A percentile compares a stretch with the other conserved stretches of the same genome.
Conservation (phyloP, 1,284 basidiomycete species). For the Heterobasidion parviporum region DNA sequence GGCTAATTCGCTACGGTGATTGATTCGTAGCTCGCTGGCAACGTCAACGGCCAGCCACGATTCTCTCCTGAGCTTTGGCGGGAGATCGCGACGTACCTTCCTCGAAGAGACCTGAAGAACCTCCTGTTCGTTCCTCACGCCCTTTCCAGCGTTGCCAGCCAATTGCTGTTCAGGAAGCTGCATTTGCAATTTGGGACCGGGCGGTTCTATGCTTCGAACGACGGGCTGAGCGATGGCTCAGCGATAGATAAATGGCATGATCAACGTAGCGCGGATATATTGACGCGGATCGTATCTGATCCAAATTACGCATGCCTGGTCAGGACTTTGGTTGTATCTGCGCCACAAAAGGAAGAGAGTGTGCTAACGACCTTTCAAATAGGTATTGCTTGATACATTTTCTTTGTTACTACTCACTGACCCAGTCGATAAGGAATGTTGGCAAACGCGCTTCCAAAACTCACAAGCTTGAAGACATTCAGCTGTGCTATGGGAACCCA, state of each 20-base stretch:
- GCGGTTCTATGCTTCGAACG: background rate
- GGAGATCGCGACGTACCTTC: constrained; percentile 54
- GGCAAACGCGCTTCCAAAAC: constrained; percentile 55
- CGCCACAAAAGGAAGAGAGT: constrained; percentile 33
- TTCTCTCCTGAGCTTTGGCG: constrained; percentile 68
- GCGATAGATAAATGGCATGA: constrained; percentile 40
- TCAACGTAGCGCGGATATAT: constrained; percentile 59
- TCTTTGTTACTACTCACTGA: background rate
- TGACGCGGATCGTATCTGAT: constrained; percentile 57
- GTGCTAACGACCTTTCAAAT: constrained; percentile 56
- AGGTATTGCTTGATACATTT: constrained; percentile 24
- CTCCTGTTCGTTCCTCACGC: constrained; percentile 57
- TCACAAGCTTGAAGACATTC: constrained; percentile 48
- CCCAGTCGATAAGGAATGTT: constrained; percentile 43
- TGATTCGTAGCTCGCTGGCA: constrained; percentile 8
- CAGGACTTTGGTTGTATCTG: constrained; percentile 48
- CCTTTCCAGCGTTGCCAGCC: constrained; percentile 59
- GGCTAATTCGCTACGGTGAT: constrained; percentile 7
- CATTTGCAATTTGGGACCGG: constrained; percentile 46
- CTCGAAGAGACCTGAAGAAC: constrained; percentile 56
- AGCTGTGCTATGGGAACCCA: constrained; percentile 53
- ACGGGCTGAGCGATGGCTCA: constrained; percentile 20
- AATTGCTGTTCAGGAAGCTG: constrained; percentile 55
- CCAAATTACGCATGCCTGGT: constrained; percentile 48
- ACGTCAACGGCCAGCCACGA: constrained; percentile 20